These are phyloP conservation scores for Epichloe uncinata DNA, from an alignment of 2,329 filamentous ascomycete species.

Conservation along the genomic window DNA sequence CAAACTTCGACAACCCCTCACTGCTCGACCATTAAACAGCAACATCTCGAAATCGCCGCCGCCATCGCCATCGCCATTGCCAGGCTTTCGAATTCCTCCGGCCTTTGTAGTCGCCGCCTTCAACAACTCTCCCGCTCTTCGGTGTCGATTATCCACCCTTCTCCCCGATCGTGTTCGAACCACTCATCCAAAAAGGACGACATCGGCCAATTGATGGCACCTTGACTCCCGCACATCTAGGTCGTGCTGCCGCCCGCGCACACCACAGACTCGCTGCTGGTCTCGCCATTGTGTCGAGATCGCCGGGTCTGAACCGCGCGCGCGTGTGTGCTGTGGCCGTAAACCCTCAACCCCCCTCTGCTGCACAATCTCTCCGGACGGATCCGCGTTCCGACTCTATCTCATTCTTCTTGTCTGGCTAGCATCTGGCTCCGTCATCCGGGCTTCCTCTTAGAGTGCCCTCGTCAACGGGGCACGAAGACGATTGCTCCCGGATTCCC, in stretches of 20 bases:
- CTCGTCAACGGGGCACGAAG: background rate
- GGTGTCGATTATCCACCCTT: constrained; percentile 3
- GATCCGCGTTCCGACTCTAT: background rate
- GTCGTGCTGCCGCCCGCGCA: constrained; percentile 9
- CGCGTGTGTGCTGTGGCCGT: constrained; percentile 6
- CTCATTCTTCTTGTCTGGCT: background rate
- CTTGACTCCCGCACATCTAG: constrained; percentile 3
- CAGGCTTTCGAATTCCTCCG: background rate
- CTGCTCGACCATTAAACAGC: background rate
- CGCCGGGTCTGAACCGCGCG: constrained; percentile 7
- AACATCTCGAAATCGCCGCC: background rate
- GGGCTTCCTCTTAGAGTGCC: background rate
- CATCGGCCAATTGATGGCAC: constrained; percentile 7
- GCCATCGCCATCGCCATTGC: background rate
- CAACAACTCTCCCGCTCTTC: background rate
- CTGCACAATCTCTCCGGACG: background rate
- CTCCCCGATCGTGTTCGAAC: background rate
- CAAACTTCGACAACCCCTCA: constrained; percentile 1
- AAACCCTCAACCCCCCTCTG: background rate
- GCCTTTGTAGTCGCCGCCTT: background rate
- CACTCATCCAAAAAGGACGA: background rate
- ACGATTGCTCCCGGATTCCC: constrained; percentile 3
- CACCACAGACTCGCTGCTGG: constrained; percentile 7
- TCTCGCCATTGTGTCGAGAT: constrained; percentile 7
- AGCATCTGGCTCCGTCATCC: background rate